Evolutionary conservation across 1,284 basidiomycete species (phyloP), one percentile per base, ranked within the genome.

Genomic region (Ustilago nuda): DNA sequence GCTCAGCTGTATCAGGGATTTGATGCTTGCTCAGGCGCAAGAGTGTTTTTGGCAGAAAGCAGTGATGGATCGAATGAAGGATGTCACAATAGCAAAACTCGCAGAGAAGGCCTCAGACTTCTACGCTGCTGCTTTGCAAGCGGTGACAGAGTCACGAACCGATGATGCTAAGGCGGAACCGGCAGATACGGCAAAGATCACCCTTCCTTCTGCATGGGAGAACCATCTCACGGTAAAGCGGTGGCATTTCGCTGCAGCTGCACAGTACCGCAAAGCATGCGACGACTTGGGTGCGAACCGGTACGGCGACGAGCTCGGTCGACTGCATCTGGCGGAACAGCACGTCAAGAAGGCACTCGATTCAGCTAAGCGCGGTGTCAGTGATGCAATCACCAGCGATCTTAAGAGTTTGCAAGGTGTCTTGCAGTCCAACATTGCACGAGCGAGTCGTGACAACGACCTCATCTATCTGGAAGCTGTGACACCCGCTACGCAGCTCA

Each of bases 41-140:
- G 96, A 99, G 87, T 97, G 94, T 82, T 93, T 92, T 61, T 98
- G 96, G 95, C 95, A 97, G 84, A 91, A 92, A 78, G 95, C 94
- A 7, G 92, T 93, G 73, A 87, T 94, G 41, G 73, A 94, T 84
- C 88, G 91, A 71, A 88, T 92, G 87, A 95, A 94, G 87, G 95
- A 96, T 80, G 91, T 90, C 0, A 88, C 95, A 2, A 90, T 98
- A 65, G 92, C 94, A 1, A 94, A 93, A 85, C 89, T 99, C 45
- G 92, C 96, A 0, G 89, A 90, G 36, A 91, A 91, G 82, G 93
- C 90, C 7, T 59, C 80, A 1, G 79, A 80, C 27, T 72, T 76
- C 51, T 84, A 85, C 37, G 71, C 61, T 6, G 41, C 62, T 1
- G 75, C 81, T 4, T 55, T 79, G 15, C 61, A 72, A n/a, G 61